A percentile compares a stretch with the other conserved stretches of the same genome.
Evolutionary conservation across 2,329 filamentous ascomycete genomes (phyloP).

Genomic region (Cladosporium sp.): DNA sequence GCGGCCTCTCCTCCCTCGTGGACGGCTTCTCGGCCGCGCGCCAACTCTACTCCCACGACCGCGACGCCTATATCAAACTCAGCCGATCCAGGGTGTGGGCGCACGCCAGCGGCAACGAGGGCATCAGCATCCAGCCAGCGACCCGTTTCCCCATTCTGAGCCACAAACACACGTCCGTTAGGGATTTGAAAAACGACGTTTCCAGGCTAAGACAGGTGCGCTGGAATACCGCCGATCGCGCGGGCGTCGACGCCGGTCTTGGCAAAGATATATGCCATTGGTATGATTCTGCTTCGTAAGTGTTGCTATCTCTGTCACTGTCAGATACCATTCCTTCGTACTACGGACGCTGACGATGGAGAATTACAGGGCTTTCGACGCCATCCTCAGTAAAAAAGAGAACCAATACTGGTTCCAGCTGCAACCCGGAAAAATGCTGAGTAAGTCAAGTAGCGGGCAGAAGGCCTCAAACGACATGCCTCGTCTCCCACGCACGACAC

Average conservation of each 20-base stretch:
- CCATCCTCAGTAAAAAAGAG: constrained; percentile 59
- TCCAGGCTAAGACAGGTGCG: constrained; percentile 62
- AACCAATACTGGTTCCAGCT: constrained; percentile 79
- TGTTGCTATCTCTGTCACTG: neutral
- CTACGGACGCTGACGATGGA: neutral
- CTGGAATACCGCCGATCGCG: constrained; percentile 92
- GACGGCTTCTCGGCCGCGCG: constrained; percentile 76
- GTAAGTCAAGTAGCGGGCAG: constrained; percentile 54
- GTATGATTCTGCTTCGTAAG: constrained; percentile 66
- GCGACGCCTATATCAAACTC: constrained; percentile 55
- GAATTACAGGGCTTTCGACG: constrained; percentile 57
- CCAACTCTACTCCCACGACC: constrained; percentile 52
- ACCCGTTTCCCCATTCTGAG: constrained; percentile 68
- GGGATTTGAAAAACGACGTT: constrained; percentile 17
- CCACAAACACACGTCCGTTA: constrained; percentile 33
- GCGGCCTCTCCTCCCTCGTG: constrained; percentile 75
- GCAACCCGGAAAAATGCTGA: constrained; percentile 68
- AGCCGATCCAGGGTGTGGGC: constrained; percentile 57
- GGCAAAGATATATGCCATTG: constrained; percentile 48
- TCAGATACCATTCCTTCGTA: neutral
- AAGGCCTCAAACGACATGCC: too few relatives aligned
- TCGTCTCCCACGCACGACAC: neutral
- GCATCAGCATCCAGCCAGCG: constrained; percentile 72
- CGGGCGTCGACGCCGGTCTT: constrained; percentile 56
- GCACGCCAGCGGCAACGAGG: constrained; percentile 83